Percentiles rank a stretch among this genome's conserved stretches.
phyloP scores from a whole-genome alignment of 371 early-diverging fungal species.

The Zychaea mexicana region DNA sequence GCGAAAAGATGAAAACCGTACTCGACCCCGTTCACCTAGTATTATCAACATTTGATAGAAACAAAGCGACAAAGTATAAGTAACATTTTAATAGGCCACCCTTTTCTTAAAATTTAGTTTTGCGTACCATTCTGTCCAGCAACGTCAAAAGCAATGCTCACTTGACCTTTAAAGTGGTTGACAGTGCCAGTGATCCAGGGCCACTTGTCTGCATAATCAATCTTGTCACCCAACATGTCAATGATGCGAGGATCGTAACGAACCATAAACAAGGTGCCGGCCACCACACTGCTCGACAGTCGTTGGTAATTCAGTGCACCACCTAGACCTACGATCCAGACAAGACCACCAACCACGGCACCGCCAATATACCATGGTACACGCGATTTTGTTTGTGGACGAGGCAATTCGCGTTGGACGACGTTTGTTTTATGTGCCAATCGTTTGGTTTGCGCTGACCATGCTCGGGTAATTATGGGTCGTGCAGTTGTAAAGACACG shows the following conservation, averaged over 20 bases:
- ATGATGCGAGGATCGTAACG: conserved; percentile 61
- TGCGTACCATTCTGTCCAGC: conserved; percentile 54
- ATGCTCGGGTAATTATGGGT: conserved; percentile 5
- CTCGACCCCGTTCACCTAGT: conserved; percentile 46
- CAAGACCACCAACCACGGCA: conserved; percentile 52
- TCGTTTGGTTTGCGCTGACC: not conserved
- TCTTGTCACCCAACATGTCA: conserved; percentile 56
- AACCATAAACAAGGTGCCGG: conserved; percentile 65
- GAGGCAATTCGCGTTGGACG: conserved; percentile 43
- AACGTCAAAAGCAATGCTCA: conserved; percentile 61
- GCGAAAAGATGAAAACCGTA: conserved; percentile 44
- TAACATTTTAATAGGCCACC: too few species aligned
- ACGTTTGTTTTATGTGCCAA: conserved; percentile 31
- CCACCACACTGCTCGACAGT: conserved; percentile 63
- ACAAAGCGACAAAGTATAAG: not conserved
- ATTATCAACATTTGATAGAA: too few species aligned
- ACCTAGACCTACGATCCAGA: conserved; percentile 64
- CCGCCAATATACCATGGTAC: conserved; percentile 48
- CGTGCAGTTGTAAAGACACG: conserved; percentile 12
- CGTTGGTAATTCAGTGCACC: conserved; percentile 68
- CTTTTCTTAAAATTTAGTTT: not conserved
- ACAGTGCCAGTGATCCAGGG: conserved; percentile 73
- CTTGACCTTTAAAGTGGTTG: conserved; percentile 69
- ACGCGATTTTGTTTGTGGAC: conserved; percentile 30
- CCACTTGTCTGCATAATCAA: conserved; percentile 63